These are phyloP conservation scores for Podospora sp. DNA, from an alignment of 495 filamentous ascomycete species.

Conservation along the genomic window DNA sequence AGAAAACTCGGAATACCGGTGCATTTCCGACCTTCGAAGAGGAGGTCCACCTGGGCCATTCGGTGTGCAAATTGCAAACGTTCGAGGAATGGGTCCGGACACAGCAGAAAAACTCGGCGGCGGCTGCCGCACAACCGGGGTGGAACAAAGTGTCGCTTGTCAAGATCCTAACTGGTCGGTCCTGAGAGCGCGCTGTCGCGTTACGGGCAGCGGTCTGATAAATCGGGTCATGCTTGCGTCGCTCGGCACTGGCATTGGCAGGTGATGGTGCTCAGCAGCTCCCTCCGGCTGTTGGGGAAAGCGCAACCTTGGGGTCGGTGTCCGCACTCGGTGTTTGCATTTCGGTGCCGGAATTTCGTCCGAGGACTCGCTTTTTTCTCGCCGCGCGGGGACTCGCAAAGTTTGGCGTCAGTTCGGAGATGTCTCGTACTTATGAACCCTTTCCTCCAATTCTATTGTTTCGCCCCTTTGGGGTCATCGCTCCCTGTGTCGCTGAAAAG, in stretches of 20 bases:
- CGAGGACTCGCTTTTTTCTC: neutral
- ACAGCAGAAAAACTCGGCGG: neutral
- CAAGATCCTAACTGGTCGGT: slow-evolving; percentile 28
- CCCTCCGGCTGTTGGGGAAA: neutral
- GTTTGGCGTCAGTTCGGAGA: neutral
- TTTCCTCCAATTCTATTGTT: neutral
- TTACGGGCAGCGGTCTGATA: neutral
- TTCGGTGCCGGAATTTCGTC: neutral
- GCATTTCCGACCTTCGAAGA: slow-evolving; percentile 23
- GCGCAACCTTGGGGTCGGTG: neutral
- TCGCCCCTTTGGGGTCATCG: neutral
- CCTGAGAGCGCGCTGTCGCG: neutral
- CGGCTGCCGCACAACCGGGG: neutral
- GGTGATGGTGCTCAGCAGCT: neutral
- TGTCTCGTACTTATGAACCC: neutral
- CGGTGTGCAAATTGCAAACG: slow-evolving; percentile 31
- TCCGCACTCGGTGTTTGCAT: neutral
- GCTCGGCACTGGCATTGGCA: neutral
- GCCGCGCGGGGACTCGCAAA: neutral
- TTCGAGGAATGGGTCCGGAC: slow-evolving; percentile 31
- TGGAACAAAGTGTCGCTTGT: slow-evolving; percentile 32
- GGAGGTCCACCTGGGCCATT: slow-evolving; percentile 33
- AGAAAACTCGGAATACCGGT: slow-evolving; percentile 26
- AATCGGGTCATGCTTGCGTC: neutral
- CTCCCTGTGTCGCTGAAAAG: neutral